These are phyloP conservation scores for Apiotrichum laibachii DNA, from an alignment of 1,284 basidiomycete species.

Conservation along the genomic window DNA sequence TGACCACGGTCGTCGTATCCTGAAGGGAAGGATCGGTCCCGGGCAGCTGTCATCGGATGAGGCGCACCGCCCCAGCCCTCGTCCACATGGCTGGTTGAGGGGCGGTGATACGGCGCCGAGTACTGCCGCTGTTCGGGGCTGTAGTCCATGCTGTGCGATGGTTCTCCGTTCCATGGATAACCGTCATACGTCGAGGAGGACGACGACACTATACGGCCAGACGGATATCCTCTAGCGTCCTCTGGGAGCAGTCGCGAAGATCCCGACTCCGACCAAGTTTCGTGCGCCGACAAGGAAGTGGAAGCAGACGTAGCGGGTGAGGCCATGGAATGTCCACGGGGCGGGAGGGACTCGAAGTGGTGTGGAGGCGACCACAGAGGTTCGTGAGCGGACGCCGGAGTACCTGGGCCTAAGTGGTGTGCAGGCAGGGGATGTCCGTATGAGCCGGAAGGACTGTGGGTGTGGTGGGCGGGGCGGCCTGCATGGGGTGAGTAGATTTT, in stretches of 20 bases:
- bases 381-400: not conserved
- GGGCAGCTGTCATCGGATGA: not conserved
- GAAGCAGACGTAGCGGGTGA: not conserved
- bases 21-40: constrained; percentile 5
- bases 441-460: not conserved
- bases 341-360: not conserved
- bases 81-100: constrained; percentile 1
- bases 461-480: not conserved
- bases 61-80: constrained; percentile 7
- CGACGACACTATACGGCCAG: no score
- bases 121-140: not conserved
- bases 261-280: no score
- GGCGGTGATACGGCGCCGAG: constrained; percentile 1
- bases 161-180: constrained; percentile 13
- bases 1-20: constrained; percentile 12
- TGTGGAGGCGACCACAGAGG: not conserved
- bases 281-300: no score
- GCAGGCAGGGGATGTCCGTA: not conserved
- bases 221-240: no score
- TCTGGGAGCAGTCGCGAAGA: no score
- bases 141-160: not conserved
- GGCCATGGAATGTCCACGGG: not conserved
- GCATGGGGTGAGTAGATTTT: not conserved
- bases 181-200: not conserved
- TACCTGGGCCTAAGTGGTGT: not conserved